These are phyloP conservation scores for Iris macrosiphon DNA, from an alignment of 106 monocot species.

Conservation along the genomic window DNA sequence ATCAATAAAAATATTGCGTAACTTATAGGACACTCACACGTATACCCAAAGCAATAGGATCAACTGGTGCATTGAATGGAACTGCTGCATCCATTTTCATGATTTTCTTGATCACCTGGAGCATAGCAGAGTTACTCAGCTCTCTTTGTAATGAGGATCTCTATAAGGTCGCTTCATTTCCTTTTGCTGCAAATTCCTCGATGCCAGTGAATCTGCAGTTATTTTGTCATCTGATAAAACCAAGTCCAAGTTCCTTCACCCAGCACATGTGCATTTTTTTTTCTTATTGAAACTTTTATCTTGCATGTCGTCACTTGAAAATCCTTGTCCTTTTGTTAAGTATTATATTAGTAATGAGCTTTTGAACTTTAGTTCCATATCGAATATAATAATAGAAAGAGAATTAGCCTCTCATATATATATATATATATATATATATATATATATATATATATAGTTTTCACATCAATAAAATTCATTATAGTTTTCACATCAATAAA, in stretches of 20 bases:
- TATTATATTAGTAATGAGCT: too few relatives aligned
- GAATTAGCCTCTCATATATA: too few relatives aligned
- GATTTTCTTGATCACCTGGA: conserved; percentile 82
- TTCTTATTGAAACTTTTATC: conserved; percentile 22
- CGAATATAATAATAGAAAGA: too few relatives aligned
- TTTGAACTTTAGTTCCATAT: too few relatives aligned
- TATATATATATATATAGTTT: too few relatives aligned
- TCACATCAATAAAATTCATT: too few relatives aligned
- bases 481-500: too few relatives aligned
- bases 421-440: too few relatives aligned
- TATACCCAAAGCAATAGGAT: conserved; percentile 88
- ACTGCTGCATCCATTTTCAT: conserved; percentile 99
- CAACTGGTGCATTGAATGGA: conserved; percentile 88
- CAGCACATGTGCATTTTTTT: conserved; percentile 5
- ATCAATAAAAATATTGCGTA: too few relatives aligned
- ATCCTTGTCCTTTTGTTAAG: conserved; percentile 23
- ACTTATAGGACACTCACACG: conserved; percentile 56
- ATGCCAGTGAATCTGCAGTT: conserved; percentile 13
- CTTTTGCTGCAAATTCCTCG: conserved; percentile 19
- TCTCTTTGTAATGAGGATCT: conserved; percentile 48
- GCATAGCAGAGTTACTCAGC: conserved; percentile 30
- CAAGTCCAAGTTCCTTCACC: conserved; percentile 4
- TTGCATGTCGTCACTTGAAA: conserved; percentile 17
- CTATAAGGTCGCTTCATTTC: conserved; percentile 18
- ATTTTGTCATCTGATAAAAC: conserved; percentile 29